Conservation (phyloP, 768 basidiomycete genomes). For the Strobilomyces echinocephalus region DNA sequence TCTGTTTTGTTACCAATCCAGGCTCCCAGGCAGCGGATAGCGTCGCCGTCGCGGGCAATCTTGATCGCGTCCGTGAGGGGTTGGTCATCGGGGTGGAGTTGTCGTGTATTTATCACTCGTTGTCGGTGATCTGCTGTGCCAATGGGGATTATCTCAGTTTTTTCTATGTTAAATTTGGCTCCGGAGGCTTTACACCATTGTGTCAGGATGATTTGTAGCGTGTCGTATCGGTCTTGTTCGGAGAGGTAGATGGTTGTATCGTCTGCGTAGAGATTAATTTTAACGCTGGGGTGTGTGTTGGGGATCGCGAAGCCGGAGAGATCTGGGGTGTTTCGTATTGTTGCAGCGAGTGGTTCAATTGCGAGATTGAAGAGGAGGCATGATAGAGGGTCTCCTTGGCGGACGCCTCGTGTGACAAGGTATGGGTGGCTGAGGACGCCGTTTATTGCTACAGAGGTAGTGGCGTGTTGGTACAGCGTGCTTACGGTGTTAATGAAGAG, state of each 20-base stretch:
- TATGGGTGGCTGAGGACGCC: neutral
- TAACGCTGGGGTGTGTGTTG: neutral
- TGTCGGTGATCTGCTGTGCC: slow-evolving; percentile 10
- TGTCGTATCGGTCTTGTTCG: slow-evolving; percentile 29
- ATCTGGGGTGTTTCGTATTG: neutral
- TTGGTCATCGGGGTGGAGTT: neutral
- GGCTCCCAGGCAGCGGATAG: slow-evolving; percentile 6
- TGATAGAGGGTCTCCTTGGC: slow-evolving; percentile 27
- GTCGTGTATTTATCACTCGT: fast-evolving
- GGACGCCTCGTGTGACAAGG: slow-evolving; percentile 21
- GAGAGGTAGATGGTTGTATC: neutral
- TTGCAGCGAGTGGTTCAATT: neutral
- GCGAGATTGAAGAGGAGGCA: neutral
- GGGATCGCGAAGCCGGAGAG: neutral
- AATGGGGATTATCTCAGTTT: slow-evolving; percentile 23
- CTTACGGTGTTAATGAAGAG: neutral
- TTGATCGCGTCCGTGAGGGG: neutral
- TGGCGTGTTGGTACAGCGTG: neutral
- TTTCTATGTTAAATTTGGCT: slow-evolving; percentile 24
- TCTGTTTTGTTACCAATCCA: slow-evolving; percentile 25
- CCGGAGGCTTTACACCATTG: no score
- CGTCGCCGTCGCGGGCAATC: slow-evolving; percentile 14
- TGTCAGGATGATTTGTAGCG: no score
- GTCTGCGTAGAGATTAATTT: neutral
- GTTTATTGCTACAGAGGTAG: neutral